Percentiles rank a stretch among this genome's conserved stretches.
These are phyloP conservation scores for Annulohypoxylon truncatum DNA, from an alignment of 2,329 filamentous ascomycete species.

Conservation along the genomic window DNA sequence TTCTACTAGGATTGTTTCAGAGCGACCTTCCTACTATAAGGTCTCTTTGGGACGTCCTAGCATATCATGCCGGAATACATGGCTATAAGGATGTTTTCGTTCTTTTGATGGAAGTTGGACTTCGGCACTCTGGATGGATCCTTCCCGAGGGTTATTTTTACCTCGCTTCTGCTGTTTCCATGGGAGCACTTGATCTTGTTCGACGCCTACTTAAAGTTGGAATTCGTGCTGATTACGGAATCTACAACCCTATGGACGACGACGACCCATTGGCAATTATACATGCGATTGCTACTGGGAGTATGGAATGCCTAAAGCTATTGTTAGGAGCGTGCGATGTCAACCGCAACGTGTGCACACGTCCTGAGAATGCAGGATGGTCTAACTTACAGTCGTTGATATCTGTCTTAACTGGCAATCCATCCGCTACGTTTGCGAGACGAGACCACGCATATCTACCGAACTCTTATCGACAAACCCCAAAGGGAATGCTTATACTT, in stretches of 20 bases:
- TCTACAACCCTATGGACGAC: neutral
- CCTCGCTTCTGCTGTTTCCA: constrained; percentile 16
- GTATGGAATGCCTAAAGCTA: constrained; percentile 17
- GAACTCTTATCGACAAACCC: neutral
- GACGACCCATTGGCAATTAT: neutral
- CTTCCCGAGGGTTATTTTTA: neutral
- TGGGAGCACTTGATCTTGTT: constrained; percentile 1
- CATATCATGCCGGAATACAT: neutral
- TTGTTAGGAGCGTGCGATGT: constrained; percentile 15
- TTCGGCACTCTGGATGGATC: constrained; percentile 11
- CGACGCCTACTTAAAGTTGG: constrained; percentile 10
- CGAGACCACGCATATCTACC: constrained; percentile 12
- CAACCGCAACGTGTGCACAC: neutral
- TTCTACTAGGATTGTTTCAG: constrained; percentile 6
- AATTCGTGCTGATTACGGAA: constrained; percentile 10
- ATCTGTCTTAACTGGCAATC: neutral
- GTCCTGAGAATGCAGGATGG: too few species aligned
- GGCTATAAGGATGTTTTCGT: constrained; percentile 8
- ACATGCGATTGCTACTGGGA: constrained; percentile 17
- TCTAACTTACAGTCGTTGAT: constrained; percentile 1
- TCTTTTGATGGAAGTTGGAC: constrained; percentile 11
- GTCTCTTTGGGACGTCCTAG: constrained; percentile 12
- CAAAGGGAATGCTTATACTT: neutral
- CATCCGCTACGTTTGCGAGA: too few species aligned
- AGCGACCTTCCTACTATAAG: constrained; percentile 10